Evolutionary conservation across 2,329 filamentous ascomycete species (phyloP), one percentile per base, ranked within the genome.

Genomic region (Colletotrichum liriopes): DNA sequence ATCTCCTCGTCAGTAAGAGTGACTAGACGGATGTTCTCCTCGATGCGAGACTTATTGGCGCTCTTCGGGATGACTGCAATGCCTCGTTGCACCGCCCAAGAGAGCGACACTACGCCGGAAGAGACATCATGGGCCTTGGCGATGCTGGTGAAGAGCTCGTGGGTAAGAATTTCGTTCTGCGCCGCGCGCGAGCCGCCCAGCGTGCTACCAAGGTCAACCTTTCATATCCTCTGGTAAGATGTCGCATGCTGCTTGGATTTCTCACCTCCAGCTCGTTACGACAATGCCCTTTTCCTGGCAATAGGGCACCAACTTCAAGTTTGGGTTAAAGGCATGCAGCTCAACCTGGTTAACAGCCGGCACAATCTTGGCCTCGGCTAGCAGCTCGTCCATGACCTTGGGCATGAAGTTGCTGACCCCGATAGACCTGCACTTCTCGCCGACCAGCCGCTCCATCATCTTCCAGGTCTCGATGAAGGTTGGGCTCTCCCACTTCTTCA

Each of bases 301-400:
- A 65, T 78, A 81, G 8, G 76, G 76, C 37, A 80, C 77, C 23
- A 81, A 66, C 37, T 78, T 79, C 32, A 77, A 60, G 63, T 80
- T 78, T 1, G 80, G 80, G 67, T 80, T 78, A 35, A 80, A 73
- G 0, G 80, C 75, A 67, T 82, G 79, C 32, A 81, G 69, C 74
- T 82, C 80, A 20, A 81, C 74, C 74, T 82, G 78, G 72, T 81
- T 81, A 12, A 81, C 74, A 5, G 76, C 78, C 2, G 80, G 80
- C 41, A 77, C 73, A 16, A 80, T 71, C 45, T 67, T 77, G 16
- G 76, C 75, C 12, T 71, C 69, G 9, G 67, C 62, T 1, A 80
- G 72, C 43, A 82, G 61, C 59, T 72, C 74, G 14, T 79, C 77
- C 26, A 82, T 69, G 16, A 76, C 78, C 73, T 78, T 77, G 23